Evolutionary conservation across 2,329 filamentous ascomycete genomes (phyloP).

Genomic region (Fusarium sp.): DNA sequence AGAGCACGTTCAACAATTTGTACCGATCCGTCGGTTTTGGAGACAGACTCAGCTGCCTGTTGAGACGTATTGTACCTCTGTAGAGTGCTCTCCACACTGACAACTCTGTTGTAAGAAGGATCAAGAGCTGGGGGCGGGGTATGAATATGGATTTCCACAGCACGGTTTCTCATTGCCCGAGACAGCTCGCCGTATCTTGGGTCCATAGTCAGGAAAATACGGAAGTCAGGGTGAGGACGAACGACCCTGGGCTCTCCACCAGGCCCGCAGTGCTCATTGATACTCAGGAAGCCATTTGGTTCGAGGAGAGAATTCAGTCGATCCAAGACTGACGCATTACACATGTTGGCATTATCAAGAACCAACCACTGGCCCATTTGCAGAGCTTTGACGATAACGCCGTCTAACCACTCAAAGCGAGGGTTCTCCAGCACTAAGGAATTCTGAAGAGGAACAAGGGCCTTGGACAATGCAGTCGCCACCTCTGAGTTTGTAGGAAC

Average conservation of each 20-base stretch:
- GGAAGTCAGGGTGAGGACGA: conserved; percentile 85
- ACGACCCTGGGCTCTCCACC: conserved; percentile 86
- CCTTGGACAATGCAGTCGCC: conserved; percentile 61
- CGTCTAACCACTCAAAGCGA: conserved; percentile 96
- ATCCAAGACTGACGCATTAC: conserved; percentile 93
- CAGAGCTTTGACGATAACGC: conserved; percentile 88
- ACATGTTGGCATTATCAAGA: conserved; percentile 96
- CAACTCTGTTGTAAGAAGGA: conserved; percentile 56
- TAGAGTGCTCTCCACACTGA: conserved; percentile 64
- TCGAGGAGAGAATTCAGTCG: conserved; percentile 94
- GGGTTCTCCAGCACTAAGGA: conserved; percentile 75
- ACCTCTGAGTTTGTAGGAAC: conserved; percentile 62
- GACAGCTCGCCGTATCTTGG: conserved; percentile 93
- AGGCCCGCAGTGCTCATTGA: conserved; percentile 91
- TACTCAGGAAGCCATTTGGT: conserved; percentile 85
- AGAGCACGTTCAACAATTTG: conserved; percentile 55
- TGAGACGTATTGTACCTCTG: conserved; percentile 61
- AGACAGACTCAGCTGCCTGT: conserved; percentile 49
- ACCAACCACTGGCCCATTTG: conserved; percentile 92
- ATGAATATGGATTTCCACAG: conserved; percentile 87
- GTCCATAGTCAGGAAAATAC: conserved; percentile 94
- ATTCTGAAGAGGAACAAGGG: conserved; percentile 64
- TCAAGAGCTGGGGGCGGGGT: conserved; percentile 53
- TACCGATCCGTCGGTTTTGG: conserved; percentile 41
- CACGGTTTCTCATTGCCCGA: conserved; percentile 95